Evolutionary conservation across 257 asterid species (phyloP), one percentile per base, ranked within the genome.

Genomic region (Cinchona pubescens): DNA sequence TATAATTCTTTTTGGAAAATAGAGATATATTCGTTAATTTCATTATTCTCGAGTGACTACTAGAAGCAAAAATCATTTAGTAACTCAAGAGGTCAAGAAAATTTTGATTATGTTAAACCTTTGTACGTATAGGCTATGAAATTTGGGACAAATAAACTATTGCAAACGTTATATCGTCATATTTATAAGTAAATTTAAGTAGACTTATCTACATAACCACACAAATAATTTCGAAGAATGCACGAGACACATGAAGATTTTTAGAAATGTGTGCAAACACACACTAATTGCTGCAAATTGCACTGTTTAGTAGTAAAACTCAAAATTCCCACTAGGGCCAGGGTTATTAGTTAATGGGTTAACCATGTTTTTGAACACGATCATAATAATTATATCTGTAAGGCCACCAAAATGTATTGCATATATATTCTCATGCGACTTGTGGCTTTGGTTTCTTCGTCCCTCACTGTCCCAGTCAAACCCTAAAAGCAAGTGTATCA

Each of bases 361-460:
- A 67, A 34, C 59, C 45, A 75, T 64, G n/a, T 76, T 30, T 75
- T 72, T 43, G n/a, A 70, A 70, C 66, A 70, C 14, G 71, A 76
- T 34, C 23, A 60, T 46, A 34, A 62, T 77, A 69, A 59, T 45
- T 37, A 68, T 75, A 34, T 59, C n/a, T 27, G 42, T 60, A 25
- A 63, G 15, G 34, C 45, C 40, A 34, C 21, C 38, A 34, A 32
- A 46, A 37, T 23, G 9, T 67, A 40, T 6, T 14, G 9, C 25
- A 35, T 40, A 59, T 6, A 59, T n/a, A 21, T 76, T 48, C 48
- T 48, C 48, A 4, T 53, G 69, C 58, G 32, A 59, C 30, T 72
- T 80, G 85, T 73, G 87, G 88, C 89, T 84, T 87, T 80, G 90
- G 87, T 83, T 86, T 83, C 88, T 42, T 84, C 87, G 76, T 71